phyloP scores from a whole-genome alignment of 805 yeast species.

The Candida chilensis region DNA sequence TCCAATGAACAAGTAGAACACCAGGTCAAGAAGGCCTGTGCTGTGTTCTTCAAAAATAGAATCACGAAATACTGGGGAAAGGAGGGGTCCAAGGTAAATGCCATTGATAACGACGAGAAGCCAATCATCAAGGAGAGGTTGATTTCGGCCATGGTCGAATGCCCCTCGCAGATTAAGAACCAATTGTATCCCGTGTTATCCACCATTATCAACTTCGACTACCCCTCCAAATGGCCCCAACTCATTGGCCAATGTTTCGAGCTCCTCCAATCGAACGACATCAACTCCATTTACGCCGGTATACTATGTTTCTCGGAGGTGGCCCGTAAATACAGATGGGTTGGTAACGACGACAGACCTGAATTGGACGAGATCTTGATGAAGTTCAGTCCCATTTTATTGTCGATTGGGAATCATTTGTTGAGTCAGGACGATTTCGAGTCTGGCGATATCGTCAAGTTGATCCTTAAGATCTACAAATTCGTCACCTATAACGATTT shows the following conservation, averaged over 20 bases:
- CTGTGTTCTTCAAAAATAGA: slow-evolving; percentile 76
- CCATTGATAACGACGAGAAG: slow-evolving; percentile 62
- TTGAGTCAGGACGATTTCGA: slow-evolving; percentile 12
- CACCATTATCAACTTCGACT: slow-evolving; percentile 34
- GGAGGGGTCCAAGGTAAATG: slow-evolving; percentile 7
- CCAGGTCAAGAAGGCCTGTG: slow-evolving; percentile 60
- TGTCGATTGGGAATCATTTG: slow-evolving; percentile 54
- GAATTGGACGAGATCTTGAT: slow-evolving; percentile 40
- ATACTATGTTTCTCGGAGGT: slow-evolving; percentile 64
- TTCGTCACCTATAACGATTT: slow-evolving; percentile 66
- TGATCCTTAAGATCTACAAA: slow-evolving; percentile 69
- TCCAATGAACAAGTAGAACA: slow-evolving; percentile 38
- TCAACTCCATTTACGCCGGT: slow-evolving; percentile 49
- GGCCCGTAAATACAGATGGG: slow-evolving; percentile 65
- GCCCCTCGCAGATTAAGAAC: slow-evolving; percentile 7
- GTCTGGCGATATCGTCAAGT: slow-evolving; percentile 64
- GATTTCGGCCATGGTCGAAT: slow-evolving; percentile 46
- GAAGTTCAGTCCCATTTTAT: slow-evolving; percentile 55
- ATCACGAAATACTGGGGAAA: slow-evolving; percentile 56
- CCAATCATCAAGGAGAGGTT: slow-evolving; percentile 64
- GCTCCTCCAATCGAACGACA: slow-evolving; percentile 32
- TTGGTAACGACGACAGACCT: slow-evolving; percentile 41
- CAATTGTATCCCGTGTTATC: slow-evolving; percentile 44
- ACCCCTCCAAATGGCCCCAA: slow-evolving; percentile 40
- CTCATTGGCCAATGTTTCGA: slow-evolving; percentile 35